Base-by-base conservation (phyloP, 495 filamentous ascomycete genomes). In the Cudoniella acicularis region DNA sequence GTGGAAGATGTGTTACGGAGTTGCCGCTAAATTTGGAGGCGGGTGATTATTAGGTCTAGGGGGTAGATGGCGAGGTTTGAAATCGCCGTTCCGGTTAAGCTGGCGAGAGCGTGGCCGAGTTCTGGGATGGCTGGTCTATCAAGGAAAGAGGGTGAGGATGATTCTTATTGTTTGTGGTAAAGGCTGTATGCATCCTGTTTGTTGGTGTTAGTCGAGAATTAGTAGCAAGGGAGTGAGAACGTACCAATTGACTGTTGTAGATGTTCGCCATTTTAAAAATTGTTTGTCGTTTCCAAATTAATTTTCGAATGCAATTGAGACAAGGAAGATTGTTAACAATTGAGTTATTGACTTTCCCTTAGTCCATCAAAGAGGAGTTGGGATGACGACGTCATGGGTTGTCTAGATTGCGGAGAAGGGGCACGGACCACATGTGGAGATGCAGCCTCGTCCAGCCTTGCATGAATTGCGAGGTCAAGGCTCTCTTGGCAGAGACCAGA, bases 71-170 rank as follows among this genome's bases (percentile, higher is more conserved):
- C 72, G 49, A 92, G 72, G 65, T 91, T 92, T 2, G 91, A 91
- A 51, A 95, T 80, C 10, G 90, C 86, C 2, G 90, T 87, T 16
- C 91, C 92, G 13, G 84, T 77, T 24, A 89, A 84, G 50, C 92
- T 92, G 17, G 91, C 88, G 20, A 89, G 69, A 50, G 93, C 92
- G 76, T 96, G 93, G 18, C 90, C 90, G n/a, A 96, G 75, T 3
- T 90, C 87, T 52, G 91, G 89, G n/a, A 96, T 81, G n/a, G 61
- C 60, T 0, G 66, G 66, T 6, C 60, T 56, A 18, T 16, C 42
- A 42, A 42, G 23, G 8, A 54, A 9, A 11, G 63, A 60, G 2
- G 24, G n/a, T 2, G 24, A 36, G 6, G 54, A 27, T 1, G 56
- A 8, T 59, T 68, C 59, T 17, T 62, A 63, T 9, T 48, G 25